A percentile compares a stretch with the other conserved stretches of the same genome.
Conservation (phyloP, 306 rosid genomes). For the Astragalus glycyphyllos region DNA sequence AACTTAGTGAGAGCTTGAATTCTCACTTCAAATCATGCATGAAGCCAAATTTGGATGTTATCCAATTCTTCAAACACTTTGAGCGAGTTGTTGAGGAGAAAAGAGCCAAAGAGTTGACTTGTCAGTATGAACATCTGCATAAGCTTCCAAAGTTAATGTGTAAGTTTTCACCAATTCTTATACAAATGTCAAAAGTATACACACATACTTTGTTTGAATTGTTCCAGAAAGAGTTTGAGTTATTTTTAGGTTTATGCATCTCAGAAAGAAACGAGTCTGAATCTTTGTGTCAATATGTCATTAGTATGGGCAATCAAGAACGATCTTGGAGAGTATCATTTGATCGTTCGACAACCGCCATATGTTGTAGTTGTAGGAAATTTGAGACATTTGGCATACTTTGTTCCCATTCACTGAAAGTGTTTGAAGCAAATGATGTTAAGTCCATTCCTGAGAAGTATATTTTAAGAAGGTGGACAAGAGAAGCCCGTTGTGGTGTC, state of each 20-base stretch:
- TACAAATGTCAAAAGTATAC: background rate
- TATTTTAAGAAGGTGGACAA: background rate
- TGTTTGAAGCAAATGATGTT: conserved; percentile 5
- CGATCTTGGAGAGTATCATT: background rate
- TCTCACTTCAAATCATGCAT: background rate
- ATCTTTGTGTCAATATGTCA: background rate
- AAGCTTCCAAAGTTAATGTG: background rate
- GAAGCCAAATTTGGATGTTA: background rate
- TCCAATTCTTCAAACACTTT: background rate
- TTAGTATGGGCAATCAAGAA: background rate
- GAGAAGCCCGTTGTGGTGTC: background rate
- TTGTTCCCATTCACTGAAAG: background rate
- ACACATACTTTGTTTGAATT: background rate
- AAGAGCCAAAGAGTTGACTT: background rate
- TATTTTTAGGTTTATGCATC: background rate
- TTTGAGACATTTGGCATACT: background rate
- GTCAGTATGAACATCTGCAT: background rate
- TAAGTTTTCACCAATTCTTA: background rate
- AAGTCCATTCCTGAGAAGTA: background rate
- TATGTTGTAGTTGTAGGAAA: background rate
- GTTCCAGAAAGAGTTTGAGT: background rate
- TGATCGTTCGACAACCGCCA: background rate
- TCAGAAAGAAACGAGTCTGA: background rate
- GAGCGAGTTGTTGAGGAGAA: background rate
- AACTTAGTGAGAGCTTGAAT: background rate